phyloP scores from a whole-genome alignment of 805 yeast genomes.

The Starmerella geochares region DNA sequence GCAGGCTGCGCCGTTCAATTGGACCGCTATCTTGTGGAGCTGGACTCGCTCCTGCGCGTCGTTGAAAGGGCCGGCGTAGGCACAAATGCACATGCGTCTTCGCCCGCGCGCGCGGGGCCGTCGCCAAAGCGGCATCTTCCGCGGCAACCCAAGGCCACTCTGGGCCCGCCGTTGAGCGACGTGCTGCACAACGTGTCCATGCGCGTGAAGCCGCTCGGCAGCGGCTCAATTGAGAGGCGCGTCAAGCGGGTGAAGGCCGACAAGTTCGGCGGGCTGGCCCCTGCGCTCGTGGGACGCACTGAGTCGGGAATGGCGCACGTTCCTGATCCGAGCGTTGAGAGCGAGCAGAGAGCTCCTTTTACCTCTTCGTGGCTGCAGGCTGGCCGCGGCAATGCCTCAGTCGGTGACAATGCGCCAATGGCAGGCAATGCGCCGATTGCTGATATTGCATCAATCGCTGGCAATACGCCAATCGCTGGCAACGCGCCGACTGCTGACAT shows the following conservation, averaged over 20 bases:
- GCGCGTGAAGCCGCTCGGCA: slow-evolving; percentile 6
- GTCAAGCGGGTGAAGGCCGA: slow-evolving; percentile 5
- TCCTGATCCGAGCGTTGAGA: neutral
- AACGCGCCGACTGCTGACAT: too few relatives aligned
- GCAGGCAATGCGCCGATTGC: too few relatives aligned
- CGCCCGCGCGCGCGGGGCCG: neutral
- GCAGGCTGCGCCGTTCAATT: slow-evolving; percentile 19
- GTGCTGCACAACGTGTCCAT: slow-evolving; percentile 3
- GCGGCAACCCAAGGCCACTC: neutral
- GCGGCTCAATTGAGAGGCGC: neutral
- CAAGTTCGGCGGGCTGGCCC: slow-evolving; percentile 2
- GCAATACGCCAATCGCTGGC: too few relatives aligned
- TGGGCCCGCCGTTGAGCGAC: slow-evolving; percentile 6
- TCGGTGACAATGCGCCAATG: too few relatives aligned
- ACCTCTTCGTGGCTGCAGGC: too few relatives aligned
- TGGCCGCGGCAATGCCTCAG: too few relatives aligned
- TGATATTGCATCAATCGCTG: too few relatives aligned
- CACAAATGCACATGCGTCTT: too few relatives aligned
- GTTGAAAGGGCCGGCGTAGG: neutral
- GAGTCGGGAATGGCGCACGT: neutral
- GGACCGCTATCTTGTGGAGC: slow-evolving; percentile 27
- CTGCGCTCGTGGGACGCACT: neutral
- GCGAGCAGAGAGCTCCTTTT: too few relatives aligned
- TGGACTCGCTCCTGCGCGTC: slow-evolving; percentile 20
- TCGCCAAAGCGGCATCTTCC: neutral